Conservation (phyloP, 2,329 filamentous ascomycete genomes). For the Colletotrichum spinosum region DNA sequence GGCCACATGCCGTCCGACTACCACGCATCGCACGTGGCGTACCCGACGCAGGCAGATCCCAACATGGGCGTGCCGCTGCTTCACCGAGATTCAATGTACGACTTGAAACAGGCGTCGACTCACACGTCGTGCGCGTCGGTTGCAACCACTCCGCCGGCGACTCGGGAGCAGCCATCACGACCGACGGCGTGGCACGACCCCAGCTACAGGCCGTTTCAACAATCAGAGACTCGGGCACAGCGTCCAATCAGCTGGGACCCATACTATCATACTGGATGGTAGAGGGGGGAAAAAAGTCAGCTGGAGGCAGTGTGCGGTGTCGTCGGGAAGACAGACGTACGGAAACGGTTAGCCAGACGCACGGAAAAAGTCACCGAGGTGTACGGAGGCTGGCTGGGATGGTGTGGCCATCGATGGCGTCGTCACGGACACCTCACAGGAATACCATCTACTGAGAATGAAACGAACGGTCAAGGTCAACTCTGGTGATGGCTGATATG, state of each 20-base stretch:
- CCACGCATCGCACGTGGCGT: constrained; percentile 12
- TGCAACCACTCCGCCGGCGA: background rate
- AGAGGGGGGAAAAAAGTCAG: background rate
- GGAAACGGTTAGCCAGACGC: too few species aligned
- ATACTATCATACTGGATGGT: constrained; percentile 23
- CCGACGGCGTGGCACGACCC: constrained; percentile 10
- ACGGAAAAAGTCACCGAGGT: too few species aligned
- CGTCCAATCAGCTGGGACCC: constrained; percentile 13
- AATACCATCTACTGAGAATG: too few species aligned
- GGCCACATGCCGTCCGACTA: constrained; percentile 34
- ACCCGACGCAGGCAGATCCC: constrained; percentile 6
- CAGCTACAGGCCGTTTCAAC: constrained; percentile 10
- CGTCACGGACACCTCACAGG: too few species aligned
- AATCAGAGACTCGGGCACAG: constrained; percentile 3
- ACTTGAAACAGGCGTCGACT: constrained; percentile 7
- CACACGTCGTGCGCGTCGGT: background rate
- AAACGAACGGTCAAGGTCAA: too few species aligned
- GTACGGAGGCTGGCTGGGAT: too few species aligned
- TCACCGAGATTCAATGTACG: constrained; percentile 9
- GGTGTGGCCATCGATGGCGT: too few species aligned
- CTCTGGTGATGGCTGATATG: too few species aligned
- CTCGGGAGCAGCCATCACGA: background rate
- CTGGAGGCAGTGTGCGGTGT: too few species aligned
- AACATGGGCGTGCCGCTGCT: constrained; percentile 25
- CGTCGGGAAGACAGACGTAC: too few species aligned